Evolutionary conservation across 441 rosid species (phyloP), one percentile per base, ranked within the genome.

Genomic region (Aleurites moluccanus): DNA sequence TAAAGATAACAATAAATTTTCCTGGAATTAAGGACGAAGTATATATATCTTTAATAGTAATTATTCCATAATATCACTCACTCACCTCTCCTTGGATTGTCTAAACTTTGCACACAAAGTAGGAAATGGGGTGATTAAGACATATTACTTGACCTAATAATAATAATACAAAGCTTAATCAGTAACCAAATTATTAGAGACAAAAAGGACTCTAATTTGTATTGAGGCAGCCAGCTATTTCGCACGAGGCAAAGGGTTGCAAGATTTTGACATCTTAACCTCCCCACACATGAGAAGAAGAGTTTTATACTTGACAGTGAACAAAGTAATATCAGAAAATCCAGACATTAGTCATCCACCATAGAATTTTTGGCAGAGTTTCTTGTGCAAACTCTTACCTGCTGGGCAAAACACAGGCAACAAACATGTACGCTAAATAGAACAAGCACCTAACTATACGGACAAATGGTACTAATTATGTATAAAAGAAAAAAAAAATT

Each of bases 201-300:
- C 52, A 62, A 53, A 28, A 25, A 23, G 40, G 28, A 6, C 20
- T 50, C 20, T 21, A 21, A 63, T 21, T 1, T 55, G 42, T 1
- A 61, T 50, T 10, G 63, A 63, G 62, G 42, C 10, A 67, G 67
- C 78, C 73, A 75, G 69, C 78, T 68, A 28, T 14, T 64, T 33
- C 9, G 49, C 59, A 61, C 6, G n/a, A 72, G 40, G 9, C 30
- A 18, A 59, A 20, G 67, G 47, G 47, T 55, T 55, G 69, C 69
- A 13, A 11, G 79, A 70, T 38, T 69, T 63, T 28, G 79, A 70
- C 75, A 76, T 64, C 69, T 21, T 55, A 70, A 53, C 79, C 64
- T 45, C 70, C 45, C 45, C 28, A 10, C 15, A 38, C 40, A 38
- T 6, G 40, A 9, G 3, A 15, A 21, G 8, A 9, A 2, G 13